Percentiles rank a stretch among this genome's conserved stretches.
Evolutionary conservation across 23 red algal genomes (phyloP).

Genomic region (Gracilaria caudata): DNA sequence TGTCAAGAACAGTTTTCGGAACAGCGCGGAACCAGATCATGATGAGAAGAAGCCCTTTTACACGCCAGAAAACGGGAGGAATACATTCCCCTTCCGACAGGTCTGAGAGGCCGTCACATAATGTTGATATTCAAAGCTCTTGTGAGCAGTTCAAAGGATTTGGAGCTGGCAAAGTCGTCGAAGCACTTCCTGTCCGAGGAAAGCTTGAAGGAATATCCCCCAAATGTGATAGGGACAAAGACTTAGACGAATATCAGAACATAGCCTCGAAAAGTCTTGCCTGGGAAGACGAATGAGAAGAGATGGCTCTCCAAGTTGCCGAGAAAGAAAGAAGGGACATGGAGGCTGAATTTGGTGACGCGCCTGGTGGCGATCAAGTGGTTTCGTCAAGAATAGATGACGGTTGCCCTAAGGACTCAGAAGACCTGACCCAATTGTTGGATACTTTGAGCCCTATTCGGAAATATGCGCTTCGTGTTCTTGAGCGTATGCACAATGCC

Average conservation of each 20-base stretch:
- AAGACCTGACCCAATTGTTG: background rate
- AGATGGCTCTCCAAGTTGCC: background rate
- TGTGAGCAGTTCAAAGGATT: slow-evolving; percentile 14
- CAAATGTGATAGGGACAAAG: background rate
- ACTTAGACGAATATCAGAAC: slow-evolving; percentile 20
- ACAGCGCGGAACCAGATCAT: background rate
- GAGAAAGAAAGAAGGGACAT: slow-evolving; percentile 30
- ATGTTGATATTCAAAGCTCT: background rate
- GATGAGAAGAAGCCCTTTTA: background rate
- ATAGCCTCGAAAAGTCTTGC: slow-evolving; percentile 30
- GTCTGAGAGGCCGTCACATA: background rate
- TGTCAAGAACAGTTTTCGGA: too few species aligned
- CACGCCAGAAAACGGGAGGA: slow-evolving; percentile 3
- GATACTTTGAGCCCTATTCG: slow-evolving; percentile 41
- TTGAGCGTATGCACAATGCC: slow-evolving; percentile 16
- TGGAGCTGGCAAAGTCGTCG: background rate
- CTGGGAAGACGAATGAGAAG: slow-evolving; percentile 37
- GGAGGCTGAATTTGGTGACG: slow-evolving; percentile 24
- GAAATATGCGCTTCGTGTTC: slow-evolving; percentile 47
- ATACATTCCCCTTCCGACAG: background rate
- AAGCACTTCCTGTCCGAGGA: background rate
- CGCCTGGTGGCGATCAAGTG: slow-evolving; percentile 1
- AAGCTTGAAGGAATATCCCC: background rate
- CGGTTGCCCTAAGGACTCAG: too few species aligned
- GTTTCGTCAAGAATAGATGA: background rate